A percentile compares a stretch with the other conserved stretches of the same genome.
phyloP scores from a whole-genome alignment of 495 filamentous ascomycete species.

The Aspergillus kassunensis region DNA sequence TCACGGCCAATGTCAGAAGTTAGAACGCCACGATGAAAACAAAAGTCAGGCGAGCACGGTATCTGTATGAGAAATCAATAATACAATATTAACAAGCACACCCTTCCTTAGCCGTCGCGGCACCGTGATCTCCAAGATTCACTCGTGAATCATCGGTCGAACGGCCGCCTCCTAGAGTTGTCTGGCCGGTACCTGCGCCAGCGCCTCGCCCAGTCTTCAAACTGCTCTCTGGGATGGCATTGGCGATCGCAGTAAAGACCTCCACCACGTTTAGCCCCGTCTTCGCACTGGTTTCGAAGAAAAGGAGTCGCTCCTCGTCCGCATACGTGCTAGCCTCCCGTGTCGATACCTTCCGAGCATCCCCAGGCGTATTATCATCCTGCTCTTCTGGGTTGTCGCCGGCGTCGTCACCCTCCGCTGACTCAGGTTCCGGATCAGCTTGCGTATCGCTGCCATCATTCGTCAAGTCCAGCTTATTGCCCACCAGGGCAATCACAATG shows the following conservation, averaged over 20 bases:
- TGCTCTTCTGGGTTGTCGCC: slow-evolving; percentile 51
- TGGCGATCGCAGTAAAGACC: slow-evolving; percentile 97
- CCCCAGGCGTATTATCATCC: slow-evolving; percentile 60
- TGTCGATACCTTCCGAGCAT: slow-evolving; percentile 81
- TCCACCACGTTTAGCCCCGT: slow-evolving; percentile 88
- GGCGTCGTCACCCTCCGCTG: slow-evolving; percentile 30
- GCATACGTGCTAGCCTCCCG: slow-evolving; percentile 90
- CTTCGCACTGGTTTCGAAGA: slow-evolving; percentile 98
- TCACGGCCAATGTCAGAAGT: neutral
- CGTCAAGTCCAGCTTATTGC: slow-evolving; percentile 94
- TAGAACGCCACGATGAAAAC: slow-evolving; percentile 5
- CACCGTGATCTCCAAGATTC: slow-evolving; percentile 40
- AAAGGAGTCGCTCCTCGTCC: slow-evolving; percentile 87
- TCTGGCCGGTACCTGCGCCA: slow-evolving; percentile 54
- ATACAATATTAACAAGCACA: slow-evolving; percentile 71
- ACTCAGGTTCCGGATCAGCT: slow-evolving; percentile 24
- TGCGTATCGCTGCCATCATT: slow-evolving; percentile 44
- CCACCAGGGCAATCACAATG: slow-evolving; percentile 95
- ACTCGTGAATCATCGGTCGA: slow-evolving; percentile 42
- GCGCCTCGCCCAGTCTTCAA: slow-evolving; percentile 78
- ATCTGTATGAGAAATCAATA: slow-evolving; percentile 7
- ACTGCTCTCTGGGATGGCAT: slow-evolving; percentile 92
- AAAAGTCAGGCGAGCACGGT: slow-evolving; percentile 5
- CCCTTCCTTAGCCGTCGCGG: slow-evolving; percentile 73
- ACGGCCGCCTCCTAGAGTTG: slow-evolving; percentile 34